phyloP scores from a whole-genome alignment of 208 protist genomes.

The Willaertia magna region DNA sequence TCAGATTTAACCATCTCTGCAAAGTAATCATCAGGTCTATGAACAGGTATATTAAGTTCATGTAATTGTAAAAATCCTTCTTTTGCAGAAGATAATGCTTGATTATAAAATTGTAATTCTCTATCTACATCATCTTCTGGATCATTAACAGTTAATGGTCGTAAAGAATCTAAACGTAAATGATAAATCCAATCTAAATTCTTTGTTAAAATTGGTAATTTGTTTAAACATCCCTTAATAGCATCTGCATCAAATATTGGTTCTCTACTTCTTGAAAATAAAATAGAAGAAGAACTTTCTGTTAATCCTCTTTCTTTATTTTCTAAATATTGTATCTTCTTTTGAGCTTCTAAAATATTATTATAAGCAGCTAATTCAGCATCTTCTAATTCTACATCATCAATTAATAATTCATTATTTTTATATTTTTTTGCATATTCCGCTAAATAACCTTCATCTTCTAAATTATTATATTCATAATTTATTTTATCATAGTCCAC shows the following conservation, averaged over 20 bases:
- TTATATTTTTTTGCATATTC: background rate
- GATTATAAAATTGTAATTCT: slow-evolving; percentile 35
- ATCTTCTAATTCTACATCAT: background rate
- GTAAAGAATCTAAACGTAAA: background rate
- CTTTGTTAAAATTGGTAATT: background rate
- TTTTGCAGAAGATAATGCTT: slow-evolving; percentile 59
- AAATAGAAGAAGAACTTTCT: background rate
- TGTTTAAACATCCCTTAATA: background rate
- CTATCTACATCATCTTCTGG: slow-evolving; percentile 4
- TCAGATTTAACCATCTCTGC: slow-evolving; percentile 90
- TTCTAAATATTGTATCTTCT: background rate
- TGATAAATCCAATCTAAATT: background rate
- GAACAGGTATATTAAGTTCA: slow-evolving; percentile 53
- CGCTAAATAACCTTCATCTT: background rate
- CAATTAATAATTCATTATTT: background rate
- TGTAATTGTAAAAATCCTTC: slow-evolving; percentile 58
- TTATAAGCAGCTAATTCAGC: background rate
- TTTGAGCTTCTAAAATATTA: background rate
- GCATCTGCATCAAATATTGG: background rate
- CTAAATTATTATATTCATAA: background rate
- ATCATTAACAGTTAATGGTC: background rate
- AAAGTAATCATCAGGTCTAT: slow-evolving; percentile 79
- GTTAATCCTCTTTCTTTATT: background rate
- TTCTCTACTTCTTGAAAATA: background rate
- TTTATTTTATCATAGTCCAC: no score